Evolutionary conservation across 768 basidiomycete species (phyloP).

Genomic region (Cystobasidium onofrii): DNA sequence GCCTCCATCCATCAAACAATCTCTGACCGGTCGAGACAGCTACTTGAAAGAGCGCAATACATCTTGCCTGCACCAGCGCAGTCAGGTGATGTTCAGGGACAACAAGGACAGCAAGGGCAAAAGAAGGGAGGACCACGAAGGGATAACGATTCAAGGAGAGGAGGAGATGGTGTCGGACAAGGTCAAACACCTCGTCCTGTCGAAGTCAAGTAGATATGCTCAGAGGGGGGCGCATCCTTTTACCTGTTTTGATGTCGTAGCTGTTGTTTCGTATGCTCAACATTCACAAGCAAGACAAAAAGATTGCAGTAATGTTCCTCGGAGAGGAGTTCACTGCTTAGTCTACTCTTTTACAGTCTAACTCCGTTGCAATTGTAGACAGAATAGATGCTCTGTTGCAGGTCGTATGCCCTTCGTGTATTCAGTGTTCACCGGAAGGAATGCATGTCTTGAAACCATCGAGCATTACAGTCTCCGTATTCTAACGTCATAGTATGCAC

Average conservation of each 20-base stretch:
- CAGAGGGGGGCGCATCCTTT: background rate
- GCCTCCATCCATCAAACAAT: conserved; percentile 27
- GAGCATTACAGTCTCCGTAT: too few species aligned
- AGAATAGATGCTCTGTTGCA: background rate
- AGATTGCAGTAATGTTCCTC: background rate
- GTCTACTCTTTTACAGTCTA: background rate
- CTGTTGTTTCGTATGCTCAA: too few species aligned
- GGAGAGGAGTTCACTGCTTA: background rate
- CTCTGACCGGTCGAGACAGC: conserved; percentile 26
- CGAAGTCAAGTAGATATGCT: background rate
- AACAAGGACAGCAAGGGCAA: conserved; percentile 19
- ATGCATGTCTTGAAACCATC: too few species aligned
- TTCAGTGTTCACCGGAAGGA: too few species aligned
- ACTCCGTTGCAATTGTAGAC: background rate
- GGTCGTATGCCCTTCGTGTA: background rate
- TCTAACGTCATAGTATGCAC: too few species aligned
- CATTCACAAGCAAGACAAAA: background rate
- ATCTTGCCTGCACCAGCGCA: conserved; percentile 13
- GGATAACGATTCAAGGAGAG: background rate
- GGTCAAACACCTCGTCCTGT: conserved; percentile 16
- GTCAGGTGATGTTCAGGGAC: conserved; percentile 4
- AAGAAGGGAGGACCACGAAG: conserved; percentile 7
- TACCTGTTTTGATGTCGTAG: too few species aligned
- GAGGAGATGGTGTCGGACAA: conserved; percentile 9
- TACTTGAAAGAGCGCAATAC: conserved; percentile 27